Evolutionary conservation across 371 early-diverging fungal genomes (phyloP).

Genomic region (Mucor velutinosus): DNA sequence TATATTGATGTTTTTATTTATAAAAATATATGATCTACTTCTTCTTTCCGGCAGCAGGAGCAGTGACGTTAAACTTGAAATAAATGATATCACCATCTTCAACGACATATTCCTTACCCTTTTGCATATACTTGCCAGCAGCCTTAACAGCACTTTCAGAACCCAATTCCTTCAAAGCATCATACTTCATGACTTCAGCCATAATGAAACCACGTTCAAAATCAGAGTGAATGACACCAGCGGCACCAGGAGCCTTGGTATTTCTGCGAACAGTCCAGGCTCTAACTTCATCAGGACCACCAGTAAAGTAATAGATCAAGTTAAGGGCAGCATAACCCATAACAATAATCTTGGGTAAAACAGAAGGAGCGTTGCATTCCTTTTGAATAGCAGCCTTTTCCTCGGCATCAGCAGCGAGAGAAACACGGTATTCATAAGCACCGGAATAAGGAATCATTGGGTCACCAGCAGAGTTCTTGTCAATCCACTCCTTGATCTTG

Average conservation of each 20-base stretch:
- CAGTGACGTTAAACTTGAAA: conserved; percentile 71
- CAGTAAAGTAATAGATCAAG: conserved; percentile 97
- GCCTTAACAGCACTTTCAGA: conserved; percentile 91
- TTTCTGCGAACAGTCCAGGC: conserved; percentile 94
- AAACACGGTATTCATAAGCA: conserved; percentile 69
- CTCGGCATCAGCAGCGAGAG: conserved; percentile 41
- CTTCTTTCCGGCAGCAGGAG: conserved; percentile 30
- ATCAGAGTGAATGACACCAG: conserved; percentile 89
- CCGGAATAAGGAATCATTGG: conserved; percentile 92
- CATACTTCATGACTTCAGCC: conserved; percentile 95
- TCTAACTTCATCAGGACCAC: conserved; percentile 93
- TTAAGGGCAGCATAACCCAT: conserved; percentile 91
- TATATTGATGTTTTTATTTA: neutral
- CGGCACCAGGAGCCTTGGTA: conserved; percentile 97
- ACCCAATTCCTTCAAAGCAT: conserved; percentile 82
- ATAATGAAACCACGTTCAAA: conserved; percentile 98
- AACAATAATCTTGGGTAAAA: conserved; percentile 89
- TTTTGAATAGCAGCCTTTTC: conserved; percentile 70
- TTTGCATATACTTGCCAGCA: conserved; percentile 91
- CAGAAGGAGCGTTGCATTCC: conserved; percentile 64
- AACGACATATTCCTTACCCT: conserved; percentile 96
- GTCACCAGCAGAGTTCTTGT: conserved; percentile 86
- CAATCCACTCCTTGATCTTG: conserved; percentile 92
- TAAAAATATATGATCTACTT: conserved; percentile 16
- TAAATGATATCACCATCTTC: conserved; percentile 91